These are phyloP conservation scores for Debaryomycetaceae sp. DNA, from an alignment of 1,139 yeast genomes.

Conservation along the genomic window DNA sequence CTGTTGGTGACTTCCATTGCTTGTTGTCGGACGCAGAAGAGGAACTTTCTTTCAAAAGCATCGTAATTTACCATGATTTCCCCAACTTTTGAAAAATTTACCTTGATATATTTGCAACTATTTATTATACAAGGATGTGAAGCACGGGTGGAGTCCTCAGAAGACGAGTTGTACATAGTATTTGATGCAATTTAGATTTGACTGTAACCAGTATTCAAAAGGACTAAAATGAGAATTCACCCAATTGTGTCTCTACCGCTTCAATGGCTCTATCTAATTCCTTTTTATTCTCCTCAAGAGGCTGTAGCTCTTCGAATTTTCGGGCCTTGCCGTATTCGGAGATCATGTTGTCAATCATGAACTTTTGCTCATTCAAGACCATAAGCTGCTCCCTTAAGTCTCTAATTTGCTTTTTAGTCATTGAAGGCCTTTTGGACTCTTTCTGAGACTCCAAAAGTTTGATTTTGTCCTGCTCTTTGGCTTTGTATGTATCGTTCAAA, in stretches of 20 bases:
- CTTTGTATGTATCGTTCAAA: constrained; percentile 23
- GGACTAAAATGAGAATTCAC: constrained; percentile 56
- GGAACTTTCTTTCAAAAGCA: too few relatives aligned
- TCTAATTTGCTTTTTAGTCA: constrained; percentile 52
- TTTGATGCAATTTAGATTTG: too few relatives aligned
- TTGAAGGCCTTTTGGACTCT: constrained; percentile 16
- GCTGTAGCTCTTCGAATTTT: constrained; percentile 70
- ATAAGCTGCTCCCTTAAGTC: constrained; percentile 69
- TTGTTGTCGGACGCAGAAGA: too few relatives aligned
- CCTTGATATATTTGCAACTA: too few relatives aligned
- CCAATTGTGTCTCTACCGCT: constrained; percentile 50
- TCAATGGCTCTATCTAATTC: constrained; percentile 58
- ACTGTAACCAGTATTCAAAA: too few relatives aligned
- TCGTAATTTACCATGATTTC: too few relatives aligned
- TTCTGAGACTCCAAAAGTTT: constrained; percentile 3
- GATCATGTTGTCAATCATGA: constrained; percentile 62
- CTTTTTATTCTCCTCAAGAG: constrained; percentile 53
- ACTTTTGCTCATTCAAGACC: constrained; percentile 84
- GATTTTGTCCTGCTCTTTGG: constrained; percentile 15
- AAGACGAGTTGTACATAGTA: too few relatives aligned
- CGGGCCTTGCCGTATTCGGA: constrained; percentile 61
- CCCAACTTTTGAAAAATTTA: too few relatives aligned
- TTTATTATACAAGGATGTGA: too few relatives aligned
- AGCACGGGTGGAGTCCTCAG: too few relatives aligned
- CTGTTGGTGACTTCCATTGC: too few relatives aligned